phyloP scores from a whole-genome alignment of 2,329 filamentous ascomycete genomes.

The Zymoseptoria pseudotritici region DNA sequence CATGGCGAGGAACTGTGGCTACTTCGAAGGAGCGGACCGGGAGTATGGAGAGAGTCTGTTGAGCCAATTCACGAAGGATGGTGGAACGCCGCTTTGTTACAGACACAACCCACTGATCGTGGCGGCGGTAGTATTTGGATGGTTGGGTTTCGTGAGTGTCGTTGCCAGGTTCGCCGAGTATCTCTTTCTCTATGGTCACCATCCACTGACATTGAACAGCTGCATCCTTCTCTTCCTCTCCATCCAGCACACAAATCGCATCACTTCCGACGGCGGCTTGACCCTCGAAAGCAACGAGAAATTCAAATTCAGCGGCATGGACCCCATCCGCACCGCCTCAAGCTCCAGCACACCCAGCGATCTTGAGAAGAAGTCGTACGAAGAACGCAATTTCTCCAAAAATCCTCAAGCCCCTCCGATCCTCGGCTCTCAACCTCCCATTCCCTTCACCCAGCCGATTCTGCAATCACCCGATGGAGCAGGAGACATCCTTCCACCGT shows the following conservation, averaged over 20 bases:
- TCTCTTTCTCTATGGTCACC: neutral
- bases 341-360: slow-evolving; percentile 7
- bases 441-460: neutral
- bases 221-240: slow-evolving; percentile 33
- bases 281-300: slow-evolving; percentile 29
- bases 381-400: neutral
- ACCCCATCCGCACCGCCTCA: neutral
- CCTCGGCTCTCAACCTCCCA: neutral
- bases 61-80: slow-evolving; percentile 27
- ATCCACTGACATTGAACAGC: slow-evolving; percentile 18
- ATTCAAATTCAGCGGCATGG: slow-evolving; percentile 32
- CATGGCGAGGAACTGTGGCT: slow-evolving; percentile 40
- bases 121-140: slow-evolving; percentile 46
- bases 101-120: slow-evolving; percentile 44
- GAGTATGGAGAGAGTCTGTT: slow-evolving; percentile 24
- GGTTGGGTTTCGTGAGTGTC: slow-evolving; percentile 45
- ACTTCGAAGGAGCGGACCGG: slow-evolving; percentile 37
- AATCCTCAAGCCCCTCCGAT: neutral
- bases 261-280: neutral
- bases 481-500: neutral
- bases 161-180: slow-evolving; percentile 36
- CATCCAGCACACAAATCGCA: slow-evolving; percentile 32
- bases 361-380: slow-evolving; percentile 4
- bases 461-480: neutral
- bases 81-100: slow-evolving; percentile 39